Evolutionary conservation across 2,329 filamentous ascomycete species (phyloP), one percentile per base, ranked within the genome.

Genomic region (Aciculosporium take): DNA sequence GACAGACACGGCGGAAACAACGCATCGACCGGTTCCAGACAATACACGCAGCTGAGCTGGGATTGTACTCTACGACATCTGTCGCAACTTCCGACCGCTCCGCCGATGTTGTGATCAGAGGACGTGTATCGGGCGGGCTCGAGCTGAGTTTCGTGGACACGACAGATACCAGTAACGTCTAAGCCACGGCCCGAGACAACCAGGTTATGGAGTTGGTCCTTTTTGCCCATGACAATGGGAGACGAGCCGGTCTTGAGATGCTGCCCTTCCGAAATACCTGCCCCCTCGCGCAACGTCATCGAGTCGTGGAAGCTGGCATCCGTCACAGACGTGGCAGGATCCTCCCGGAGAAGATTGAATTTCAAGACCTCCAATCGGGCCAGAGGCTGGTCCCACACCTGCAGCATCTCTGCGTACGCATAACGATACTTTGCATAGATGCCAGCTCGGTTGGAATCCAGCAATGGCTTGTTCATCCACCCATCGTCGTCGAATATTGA

Each of bases 401-500:
- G 77, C 3, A 83, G 65, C 58, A 82, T 69, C 56, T 81, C 76
- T n/a, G 78, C 76, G 50, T 83, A 83, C 1, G 71, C 68, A 45
- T 74, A 72, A 28, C 79, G 72, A 51, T 81, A 83, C 50, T 64
- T 66, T n/a, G 69, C 66, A 47, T 77, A 76, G 17, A 70, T 55
- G 3, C 63, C 55, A 5, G 61, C 56, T n/a, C 65, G 66, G 24
- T 54, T 63, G 4, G 68, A 61, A 33, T 78, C 70, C 13, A 82
- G 63, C 2, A 82, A 58, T 4, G 78, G 71, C 3, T 69, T 66
- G 17, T 64, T 68, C 52, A 81, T 66, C 66, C 76, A 80, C 10
- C 76, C 77, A 51, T 82, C 78, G 40, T 81, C 77, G 48, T 82
- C 79, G 49, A 82, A 82, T 17, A 72, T 66, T n/a, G 69, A 67